Percentiles rank a stretch among this genome's conserved stretches.
Evolutionary conservation across 345 rosid species (phyloP).

Genomic region (Sisymbrium irio): DNA sequence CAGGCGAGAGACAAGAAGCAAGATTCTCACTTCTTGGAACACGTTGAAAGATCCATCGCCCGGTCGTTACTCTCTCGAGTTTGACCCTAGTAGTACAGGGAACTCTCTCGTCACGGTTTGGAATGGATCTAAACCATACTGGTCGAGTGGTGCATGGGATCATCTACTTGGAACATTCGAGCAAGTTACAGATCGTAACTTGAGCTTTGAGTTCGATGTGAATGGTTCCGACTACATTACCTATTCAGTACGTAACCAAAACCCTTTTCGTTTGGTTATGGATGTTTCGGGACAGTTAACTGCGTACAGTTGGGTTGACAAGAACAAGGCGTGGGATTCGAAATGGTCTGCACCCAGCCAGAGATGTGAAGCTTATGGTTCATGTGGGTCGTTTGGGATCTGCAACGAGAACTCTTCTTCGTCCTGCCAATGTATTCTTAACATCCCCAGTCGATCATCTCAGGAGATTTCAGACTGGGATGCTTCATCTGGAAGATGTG

Average conservation of each 20-base stretch:
- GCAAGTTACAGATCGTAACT: conserved; percentile 43
- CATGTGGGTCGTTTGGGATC: conserved; percentile 62
- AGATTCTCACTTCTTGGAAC: conserved; percentile 53
- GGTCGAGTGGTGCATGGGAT: conserved; percentile 61
- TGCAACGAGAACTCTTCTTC: conserved; percentile 29
- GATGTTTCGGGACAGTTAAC: conserved; percentile 52
- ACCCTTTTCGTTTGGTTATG: conserved; percentile 45
- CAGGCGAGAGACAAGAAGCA: conserved; percentile 30
- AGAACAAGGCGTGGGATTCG: conserved; percentile 38
- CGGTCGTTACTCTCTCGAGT: conserved; percentile 58
- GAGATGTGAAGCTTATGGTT: conserved; percentile 53
- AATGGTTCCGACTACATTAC: conserved; percentile 50
- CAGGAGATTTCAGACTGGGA: too few relatives aligned
- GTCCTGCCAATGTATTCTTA: too few relatives aligned
- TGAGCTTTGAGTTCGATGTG: conserved; percentile 34
- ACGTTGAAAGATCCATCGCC: conserved; percentile 47
- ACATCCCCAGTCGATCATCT: too few relatives aligned
- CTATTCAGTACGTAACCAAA: conserved; percentile 31
- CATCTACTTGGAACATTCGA: conserved; percentile 31
- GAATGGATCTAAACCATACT: conserved; percentile 42
- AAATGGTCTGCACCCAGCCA: conserved; percentile 52
- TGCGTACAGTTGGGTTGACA: conserved; percentile 33
- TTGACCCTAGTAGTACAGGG: conserved; percentile 26
- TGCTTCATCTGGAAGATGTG: conserved; percentile 5
- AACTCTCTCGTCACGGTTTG: conserved; percentile 43